These are phyloP conservation scores for Auriscalpium vulgare DNA, from an alignment of 768 basidiomycete genomes.

Conservation along the genomic window DNA sequence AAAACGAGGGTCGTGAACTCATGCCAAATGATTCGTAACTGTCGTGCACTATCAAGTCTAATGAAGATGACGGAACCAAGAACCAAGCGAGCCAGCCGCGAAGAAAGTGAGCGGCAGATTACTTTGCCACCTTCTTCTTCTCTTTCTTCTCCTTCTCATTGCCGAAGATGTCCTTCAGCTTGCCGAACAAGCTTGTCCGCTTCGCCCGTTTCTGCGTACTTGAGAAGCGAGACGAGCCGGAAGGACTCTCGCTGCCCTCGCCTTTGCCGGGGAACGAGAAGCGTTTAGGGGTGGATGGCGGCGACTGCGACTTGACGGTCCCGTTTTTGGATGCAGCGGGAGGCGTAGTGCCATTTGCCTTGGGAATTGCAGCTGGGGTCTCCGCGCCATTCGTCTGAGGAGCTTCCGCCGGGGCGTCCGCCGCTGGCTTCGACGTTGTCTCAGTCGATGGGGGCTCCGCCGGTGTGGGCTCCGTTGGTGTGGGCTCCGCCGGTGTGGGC, in stretches of 20 bases:
- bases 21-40: background rate
- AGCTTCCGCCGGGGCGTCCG: background rate
- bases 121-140: slow-evolving; percentile 10
- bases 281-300: slow-evolving; percentile 4
- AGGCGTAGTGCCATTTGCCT: background rate
- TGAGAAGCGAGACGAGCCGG: slow-evolving; percentile 8
- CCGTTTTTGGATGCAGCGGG: background rate
- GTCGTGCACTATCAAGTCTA: background rate
- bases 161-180: slow-evolving; percentile 13
- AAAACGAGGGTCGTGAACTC: background rate
- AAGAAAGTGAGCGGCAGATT: background rate
- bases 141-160: slow-evolving; percentile 10
- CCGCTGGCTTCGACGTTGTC: background rate
- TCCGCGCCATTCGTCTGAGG: background rate
- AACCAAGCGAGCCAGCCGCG: background rate
- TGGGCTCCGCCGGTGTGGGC: background rate
- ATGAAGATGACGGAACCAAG: no score
- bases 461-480: background rate
- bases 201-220: slow-evolving; percentile 13
- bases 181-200: slow-evolving; percentile 12
- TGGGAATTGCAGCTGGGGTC: background rate
- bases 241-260: slow-evolving; percentile 9
- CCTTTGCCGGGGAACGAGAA: slow-evolving; percentile 7
- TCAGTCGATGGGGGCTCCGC: background rate
- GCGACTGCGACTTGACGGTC: background rate